Conservation (phyloP, 2,329 filamentous ascomycete genomes). For the Ambrosiella xylebori region DNA sequence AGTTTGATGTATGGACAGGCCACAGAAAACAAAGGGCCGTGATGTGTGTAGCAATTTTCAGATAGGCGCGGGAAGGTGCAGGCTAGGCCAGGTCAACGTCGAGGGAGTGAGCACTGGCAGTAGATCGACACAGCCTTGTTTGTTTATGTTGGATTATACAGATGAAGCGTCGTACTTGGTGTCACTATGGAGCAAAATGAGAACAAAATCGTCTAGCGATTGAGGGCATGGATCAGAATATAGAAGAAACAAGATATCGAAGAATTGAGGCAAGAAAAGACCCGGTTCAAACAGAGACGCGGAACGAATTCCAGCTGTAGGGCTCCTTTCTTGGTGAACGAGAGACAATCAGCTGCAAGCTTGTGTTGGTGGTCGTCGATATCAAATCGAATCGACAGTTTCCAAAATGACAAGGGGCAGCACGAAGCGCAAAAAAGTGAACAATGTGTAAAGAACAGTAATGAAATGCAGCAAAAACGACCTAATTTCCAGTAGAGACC, state of each 20-base stretch:
- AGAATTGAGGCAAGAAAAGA: conserved; percentile 1
- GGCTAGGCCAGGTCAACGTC: neutral
- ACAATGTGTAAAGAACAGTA: conserved; percentile 3
- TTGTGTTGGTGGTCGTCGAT: conserved; percentile 4
- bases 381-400: conserved; percentile 7
- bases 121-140: neutral
- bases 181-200: neutral
- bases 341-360: neutral
- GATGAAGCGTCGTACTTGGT: neutral
- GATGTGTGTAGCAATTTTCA: neutral
- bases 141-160: conserved; percentile 1
- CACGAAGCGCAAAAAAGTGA: neutral
- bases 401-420: neutral
- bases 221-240: neutral
- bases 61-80: neutral
- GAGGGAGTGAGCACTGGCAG: neutral
- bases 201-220: neutral
- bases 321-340: neutral
- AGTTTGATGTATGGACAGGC: neutral
- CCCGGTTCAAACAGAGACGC: neutral
- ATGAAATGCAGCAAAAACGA: conserved; percentile 5
- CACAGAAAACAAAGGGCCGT: neutral
- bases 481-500: neutral
- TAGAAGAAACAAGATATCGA: neutral
- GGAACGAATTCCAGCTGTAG: conserved; percentile 5